Conservation (phyloP, 148 eudicot species). For the Cornus suecica region DNA sequence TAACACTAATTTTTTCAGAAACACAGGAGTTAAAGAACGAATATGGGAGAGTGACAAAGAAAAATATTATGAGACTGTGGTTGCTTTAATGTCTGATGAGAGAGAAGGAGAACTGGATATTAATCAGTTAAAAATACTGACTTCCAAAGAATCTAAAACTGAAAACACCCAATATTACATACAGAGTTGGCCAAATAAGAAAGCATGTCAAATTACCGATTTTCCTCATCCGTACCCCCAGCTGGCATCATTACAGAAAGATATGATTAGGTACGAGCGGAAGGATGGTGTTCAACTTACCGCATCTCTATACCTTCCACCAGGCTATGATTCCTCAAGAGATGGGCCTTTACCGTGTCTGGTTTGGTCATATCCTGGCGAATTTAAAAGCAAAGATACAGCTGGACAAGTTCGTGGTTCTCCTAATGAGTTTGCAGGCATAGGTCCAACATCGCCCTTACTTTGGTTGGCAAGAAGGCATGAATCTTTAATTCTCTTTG, state of each 20-base stretch:
- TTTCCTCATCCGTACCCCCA: constrained; percentile 99
- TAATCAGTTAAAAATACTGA: constrained; percentile 62
- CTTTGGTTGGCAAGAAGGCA: constrained; percentile 93
- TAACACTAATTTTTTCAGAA: constrained; percentile 43
- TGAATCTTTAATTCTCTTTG: constrained; percentile 12
- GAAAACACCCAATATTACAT: constrained; percentile 88
- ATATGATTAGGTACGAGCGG: constrained; percentile 90
- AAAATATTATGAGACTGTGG: constrained; percentile 82
- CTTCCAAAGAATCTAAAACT: constrained; percentile 95
- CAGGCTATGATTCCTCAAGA: constrained; percentile 71
- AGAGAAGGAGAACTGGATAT: constrained; percentile 61
- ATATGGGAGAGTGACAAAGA: constrained; percentile 98
- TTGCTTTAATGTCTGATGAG: constrained; percentile 88
- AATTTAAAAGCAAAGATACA: constrained; percentile 92
- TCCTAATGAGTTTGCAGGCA: constrained; percentile 95
- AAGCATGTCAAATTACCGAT: constrained; percentile 62
- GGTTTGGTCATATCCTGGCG: constrained; percentile 97
- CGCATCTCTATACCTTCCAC: constrained; percentile 93
- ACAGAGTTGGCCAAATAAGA: constrained; percentile 76
- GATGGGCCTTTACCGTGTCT: constrained; percentile 97
- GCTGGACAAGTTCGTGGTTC: constrained; percentile 98
- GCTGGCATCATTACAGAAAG: constrained; percentile 77
- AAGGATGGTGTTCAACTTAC: constrained; percentile 96
- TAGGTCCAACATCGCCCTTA: constrained; percentile 86
- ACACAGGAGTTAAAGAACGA: constrained; percentile 81